phyloP scores from a whole-genome alignment of 345 rosid species.

The Boechera divaricarpa region DNA sequence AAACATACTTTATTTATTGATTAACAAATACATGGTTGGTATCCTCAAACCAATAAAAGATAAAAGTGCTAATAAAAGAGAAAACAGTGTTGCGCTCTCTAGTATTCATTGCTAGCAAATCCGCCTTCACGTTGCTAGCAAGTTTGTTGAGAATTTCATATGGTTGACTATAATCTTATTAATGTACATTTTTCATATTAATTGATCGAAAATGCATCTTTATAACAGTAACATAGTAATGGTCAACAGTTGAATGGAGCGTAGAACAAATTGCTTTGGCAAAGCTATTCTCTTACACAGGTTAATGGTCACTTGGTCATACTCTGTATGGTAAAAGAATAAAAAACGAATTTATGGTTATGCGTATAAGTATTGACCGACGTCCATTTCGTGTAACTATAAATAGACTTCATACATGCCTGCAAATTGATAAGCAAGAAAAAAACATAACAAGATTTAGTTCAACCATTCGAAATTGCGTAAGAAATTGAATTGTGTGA shows the following conservation, averaged over 20 bases:
- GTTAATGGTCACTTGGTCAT: slow-evolving; percentile 1
- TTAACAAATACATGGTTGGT: too few species aligned
- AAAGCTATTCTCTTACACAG: neutral
- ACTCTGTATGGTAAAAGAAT: neutral
- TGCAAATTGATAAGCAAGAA: neutral
- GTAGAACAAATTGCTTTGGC: neutral
- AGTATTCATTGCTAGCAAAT: neutral
- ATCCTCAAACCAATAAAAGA: too few species aligned
- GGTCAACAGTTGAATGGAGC: neutral
- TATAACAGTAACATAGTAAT: neutral
- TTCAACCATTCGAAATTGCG: neutral
- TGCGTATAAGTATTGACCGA: neutral
- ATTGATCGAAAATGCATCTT: neutral
- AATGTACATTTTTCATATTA: neutral
- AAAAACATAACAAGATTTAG: neutral
- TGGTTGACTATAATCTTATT: neutral
- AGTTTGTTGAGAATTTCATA: neutral
- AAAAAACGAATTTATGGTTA: neutral
- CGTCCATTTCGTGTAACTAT: neutral
- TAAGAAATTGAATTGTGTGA: neutral
- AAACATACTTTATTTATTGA: too few species aligned
- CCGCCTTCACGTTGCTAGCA: neutral
- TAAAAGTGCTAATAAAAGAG: too few species aligned
- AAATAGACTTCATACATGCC: neutral
- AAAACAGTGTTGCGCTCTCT: too few species aligned